phyloP scores from a whole-genome alignment of 2,329 filamentous ascomycete species.

The Podosphaera fusca region DNA sequence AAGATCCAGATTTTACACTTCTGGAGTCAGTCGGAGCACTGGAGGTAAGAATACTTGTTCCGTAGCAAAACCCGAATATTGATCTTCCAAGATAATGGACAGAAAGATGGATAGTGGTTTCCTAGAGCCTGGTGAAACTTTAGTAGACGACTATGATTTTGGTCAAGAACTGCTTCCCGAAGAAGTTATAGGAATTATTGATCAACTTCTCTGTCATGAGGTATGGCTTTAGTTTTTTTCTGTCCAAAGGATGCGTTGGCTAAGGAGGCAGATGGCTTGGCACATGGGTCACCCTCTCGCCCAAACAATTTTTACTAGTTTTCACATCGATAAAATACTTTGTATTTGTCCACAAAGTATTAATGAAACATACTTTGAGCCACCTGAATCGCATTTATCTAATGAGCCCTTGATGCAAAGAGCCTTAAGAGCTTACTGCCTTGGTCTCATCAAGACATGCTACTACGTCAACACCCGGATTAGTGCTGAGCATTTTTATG shows the following conservation, averaged over 20 bases:
- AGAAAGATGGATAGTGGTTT: conserved; percentile 96
- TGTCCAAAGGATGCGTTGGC: background rate
- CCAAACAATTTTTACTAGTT: conserved; percentile 79
- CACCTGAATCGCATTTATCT: conserved; percentile 8
- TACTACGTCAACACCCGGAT: conserved; percentile 57
- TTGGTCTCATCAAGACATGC: conserved; percentile 66
- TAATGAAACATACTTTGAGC: conserved; percentile 17
- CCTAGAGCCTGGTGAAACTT: conserved; percentile 51
- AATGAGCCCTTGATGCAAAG: conserved; percentile 28
- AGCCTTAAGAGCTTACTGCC: conserved; percentile 63
- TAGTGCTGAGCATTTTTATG: conserved; percentile 69
- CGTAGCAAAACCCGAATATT: background rate
- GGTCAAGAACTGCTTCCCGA: conserved; percentile 42
- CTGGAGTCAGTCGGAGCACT: conserved; percentile 83
- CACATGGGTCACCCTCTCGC: conserved; percentile 88
- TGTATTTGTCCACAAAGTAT: conserved; percentile 43
- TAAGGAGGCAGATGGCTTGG: conserved; percentile 56
- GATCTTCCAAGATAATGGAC: conserved; percentile 63
- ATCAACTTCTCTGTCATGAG: conserved; percentile 76
- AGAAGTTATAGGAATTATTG: conserved; percentile 80
- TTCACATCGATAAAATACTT: conserved; percentile 69
- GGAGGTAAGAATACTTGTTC: conserved; percentile 41
- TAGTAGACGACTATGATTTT: conserved; percentile 66
- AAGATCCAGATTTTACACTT: conserved; percentile 82
- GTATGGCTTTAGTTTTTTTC: conserved; percentile 20